Percentiles rank a stretch among this genome's conserved stretches.
Evolutionary conservation across 352 stramenopile species (phyloP).

Genomic region (Pythium brassicae): DNA sequence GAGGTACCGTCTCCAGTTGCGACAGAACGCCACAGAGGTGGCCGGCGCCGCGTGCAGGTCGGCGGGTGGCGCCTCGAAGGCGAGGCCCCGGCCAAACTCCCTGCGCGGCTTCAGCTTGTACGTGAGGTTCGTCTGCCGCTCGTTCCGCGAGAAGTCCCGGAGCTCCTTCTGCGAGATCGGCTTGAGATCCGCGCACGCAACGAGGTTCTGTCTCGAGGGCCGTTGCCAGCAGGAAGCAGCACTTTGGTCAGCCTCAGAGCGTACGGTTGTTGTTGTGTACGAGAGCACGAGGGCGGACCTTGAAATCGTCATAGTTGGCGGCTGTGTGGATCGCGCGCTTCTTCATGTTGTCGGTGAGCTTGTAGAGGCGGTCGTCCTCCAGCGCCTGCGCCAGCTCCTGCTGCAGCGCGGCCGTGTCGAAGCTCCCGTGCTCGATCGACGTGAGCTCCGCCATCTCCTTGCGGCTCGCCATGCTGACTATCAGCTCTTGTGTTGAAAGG

Average conservation of each 20-base stretch:
- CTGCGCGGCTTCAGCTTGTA: conserved; percentile 44
- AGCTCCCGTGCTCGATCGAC: conserved; percentile 74
- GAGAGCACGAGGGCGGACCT: conserved; percentile 31
- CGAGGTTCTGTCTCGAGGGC: conserved; percentile 50
- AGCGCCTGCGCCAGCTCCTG: conserved; percentile 65
- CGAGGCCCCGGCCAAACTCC: conserved; percentile 19
- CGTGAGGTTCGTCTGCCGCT: conserved; percentile 60
- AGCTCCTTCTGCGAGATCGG: conserved; percentile 75
- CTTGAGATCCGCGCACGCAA: conserved; percentile 81
- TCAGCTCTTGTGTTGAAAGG: too few relatives aligned
- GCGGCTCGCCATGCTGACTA: conserved; percentile 15
- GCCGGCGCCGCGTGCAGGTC: conserved; percentile 28
- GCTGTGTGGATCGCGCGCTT: conserved; percentile 86
- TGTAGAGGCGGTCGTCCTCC: conserved; percentile 81
- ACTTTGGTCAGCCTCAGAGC: neutral
- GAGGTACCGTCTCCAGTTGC: conserved; percentile 68
- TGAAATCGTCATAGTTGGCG: conserved; percentile 84
- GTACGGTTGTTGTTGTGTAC: too few relatives aligned
- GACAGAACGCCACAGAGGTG: conserved; percentile 56
- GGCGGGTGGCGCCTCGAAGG: conserved; percentile 18
- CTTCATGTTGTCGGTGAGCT: conserved; percentile 83
- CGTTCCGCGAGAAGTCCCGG: conserved; percentile 39
- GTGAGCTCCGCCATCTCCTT: conserved; percentile 38
- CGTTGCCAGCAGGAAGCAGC: neutral
- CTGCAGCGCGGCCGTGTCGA: conserved; percentile 73